Evolutionary conservation across 495 filamentous ascomycete genomes (phyloP).

Genomic region (Massariosphaeria phaeospora): DNA sequence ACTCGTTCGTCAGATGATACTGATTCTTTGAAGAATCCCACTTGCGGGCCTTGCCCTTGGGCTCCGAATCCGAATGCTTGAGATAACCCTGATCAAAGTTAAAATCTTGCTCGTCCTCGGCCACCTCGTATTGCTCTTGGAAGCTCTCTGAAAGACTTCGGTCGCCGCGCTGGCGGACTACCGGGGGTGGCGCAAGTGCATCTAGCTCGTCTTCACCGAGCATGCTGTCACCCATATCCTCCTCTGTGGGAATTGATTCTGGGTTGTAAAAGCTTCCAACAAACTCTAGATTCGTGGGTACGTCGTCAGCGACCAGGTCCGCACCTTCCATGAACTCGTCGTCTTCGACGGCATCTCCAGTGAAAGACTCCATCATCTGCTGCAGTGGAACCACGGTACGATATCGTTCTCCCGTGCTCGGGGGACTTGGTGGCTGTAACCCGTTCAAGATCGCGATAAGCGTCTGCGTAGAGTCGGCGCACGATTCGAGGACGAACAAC

Average conservation of each 20-base stretch:
- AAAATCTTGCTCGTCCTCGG: constrained; percentile 47
- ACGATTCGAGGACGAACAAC: constrained; percentile 85
- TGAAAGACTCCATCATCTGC: constrained; percentile 85
- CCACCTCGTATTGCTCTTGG: constrained; percentile 53
- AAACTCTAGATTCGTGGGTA: constrained; percentile 51
- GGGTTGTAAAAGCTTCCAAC: constrained; percentile 59
- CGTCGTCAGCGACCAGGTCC: constrained; percentile 48
- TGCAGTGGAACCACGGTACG: constrained; percentile 78
- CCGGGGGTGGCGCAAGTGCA: constrained; percentile 37
- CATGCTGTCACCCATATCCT: constrained; percentile 47
- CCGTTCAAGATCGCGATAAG: constrained; percentile 75
- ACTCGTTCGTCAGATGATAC: constrained; percentile 61
- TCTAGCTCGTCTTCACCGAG: constrained; percentile 45
- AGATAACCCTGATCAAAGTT: constrained; percentile 75
- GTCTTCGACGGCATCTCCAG: constrained; percentile 66
- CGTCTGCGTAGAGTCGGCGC: constrained; percentile 95
- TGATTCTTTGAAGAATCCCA: constrained; percentile 73
- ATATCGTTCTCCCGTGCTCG: constrained; percentile 76
- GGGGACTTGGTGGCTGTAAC: constrained; percentile 74
- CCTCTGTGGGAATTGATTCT: constrained; percentile 39
- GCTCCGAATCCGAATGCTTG: constrained; percentile 54
- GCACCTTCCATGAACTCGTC: constrained; percentile 32
- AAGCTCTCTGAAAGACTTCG: constrained; percentile 61
- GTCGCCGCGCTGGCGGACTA: constrained; percentile 47
- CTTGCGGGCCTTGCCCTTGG: constrained; percentile 64